Conservation (phyloP, 345 rosid genomes). For the Mercurialis annua region DNA sequence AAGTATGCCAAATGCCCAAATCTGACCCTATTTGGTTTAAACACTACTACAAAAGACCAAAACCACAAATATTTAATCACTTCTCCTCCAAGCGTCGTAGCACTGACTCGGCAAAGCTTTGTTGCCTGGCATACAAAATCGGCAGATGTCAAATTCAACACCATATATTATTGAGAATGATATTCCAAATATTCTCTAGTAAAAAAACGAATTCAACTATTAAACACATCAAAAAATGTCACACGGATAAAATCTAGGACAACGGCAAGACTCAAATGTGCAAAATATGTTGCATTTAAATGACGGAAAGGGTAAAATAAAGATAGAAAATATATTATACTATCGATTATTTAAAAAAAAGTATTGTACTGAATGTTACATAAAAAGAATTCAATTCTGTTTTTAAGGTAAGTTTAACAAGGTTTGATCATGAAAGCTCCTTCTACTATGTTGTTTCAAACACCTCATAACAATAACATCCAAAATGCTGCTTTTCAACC, state of each 20-base stretch:
- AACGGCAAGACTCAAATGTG: not conserved
- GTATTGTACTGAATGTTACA: not conserved
- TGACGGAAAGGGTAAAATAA: not conserved
- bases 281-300: not conserved
- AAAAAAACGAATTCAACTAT: slow-evolving; percentile 11
- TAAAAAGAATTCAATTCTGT: no score
- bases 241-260: not conserved
- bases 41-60: slow-evolving; percentile 12
- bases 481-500: no score
- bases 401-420: not conserved
- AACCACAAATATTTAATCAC: slow-evolving; percentile 28
- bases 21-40: slow-evolving; percentile 7
- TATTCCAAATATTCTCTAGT: not conserved
- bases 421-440: not conserved
- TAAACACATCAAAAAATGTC: not conserved
- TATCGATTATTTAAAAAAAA: not conserved
- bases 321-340: not conserved
- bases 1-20: not conserved
- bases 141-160: not conserved
- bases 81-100: slow-evolving; percentile 71
- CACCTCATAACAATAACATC: not conserved
- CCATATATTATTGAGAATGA: not conserved
- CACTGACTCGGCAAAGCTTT: slow-evolving; percentile 81
- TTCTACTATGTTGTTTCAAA: not conserved
- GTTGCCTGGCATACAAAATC: slow-evolving; percentile 62